Percentiles rank a stretch among this genome's conserved stretches.
Conservation (phyloP, 2,329 filamentous ascomycete genomes). For the Mycosphaerella sp. region DNA sequence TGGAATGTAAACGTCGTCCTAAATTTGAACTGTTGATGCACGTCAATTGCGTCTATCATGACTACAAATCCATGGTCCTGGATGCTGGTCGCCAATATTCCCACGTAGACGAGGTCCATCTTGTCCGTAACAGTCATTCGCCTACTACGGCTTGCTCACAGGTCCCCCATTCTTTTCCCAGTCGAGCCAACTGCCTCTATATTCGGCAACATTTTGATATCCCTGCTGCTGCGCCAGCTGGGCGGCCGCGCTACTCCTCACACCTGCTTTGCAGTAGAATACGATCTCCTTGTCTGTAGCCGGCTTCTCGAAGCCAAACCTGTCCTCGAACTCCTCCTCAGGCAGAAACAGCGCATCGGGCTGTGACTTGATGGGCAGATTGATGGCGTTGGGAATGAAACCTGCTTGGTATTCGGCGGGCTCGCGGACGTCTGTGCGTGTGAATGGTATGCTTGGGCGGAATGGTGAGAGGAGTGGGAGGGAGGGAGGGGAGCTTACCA, state of each 20-base stretch:
- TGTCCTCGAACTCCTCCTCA: slow-evolving; percentile 72
- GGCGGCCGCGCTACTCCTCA: slow-evolving; percentile 72
- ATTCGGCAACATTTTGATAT: slow-evolving; percentile 65
- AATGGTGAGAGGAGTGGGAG: background rate
- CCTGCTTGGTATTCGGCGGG: slow-evolving; percentile 59
- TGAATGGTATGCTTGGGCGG: background rate
- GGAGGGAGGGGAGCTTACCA: slow-evolving; percentile 16
- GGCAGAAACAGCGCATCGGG: slow-evolving; percentile 74
- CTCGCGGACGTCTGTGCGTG: slow-evolving; percentile 59
- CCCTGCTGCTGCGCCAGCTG: slow-evolving; percentile 69
- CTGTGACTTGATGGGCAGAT: slow-evolving; percentile 70
- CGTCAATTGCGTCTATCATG: too few relatives aligned
- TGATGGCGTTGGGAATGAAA: slow-evolving; percentile 72
- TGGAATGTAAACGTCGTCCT: too few relatives aligned
- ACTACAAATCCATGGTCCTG: too few relatives aligned
- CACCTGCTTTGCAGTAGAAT: slow-evolving; percentile 91
- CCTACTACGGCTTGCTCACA: slow-evolving; percentile 32
- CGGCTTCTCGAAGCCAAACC: slow-evolving; percentile 72
- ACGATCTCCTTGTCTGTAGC: slow-evolving; percentile 52
- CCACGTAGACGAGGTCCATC: too few relatives aligned
- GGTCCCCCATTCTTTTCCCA: slow-evolving; percentile 70
- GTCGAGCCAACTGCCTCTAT: slow-evolving; percentile 71
- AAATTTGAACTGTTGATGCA: too few relatives aligned
- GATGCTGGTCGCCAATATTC: too few relatives aligned
- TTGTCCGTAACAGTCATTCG: too few relatives aligned